These are phyloP conservation scores for Trichoderma harzianum DNA, from an alignment of 2,329 filamentous ascomycete species.

Conservation along the genomic window DNA sequence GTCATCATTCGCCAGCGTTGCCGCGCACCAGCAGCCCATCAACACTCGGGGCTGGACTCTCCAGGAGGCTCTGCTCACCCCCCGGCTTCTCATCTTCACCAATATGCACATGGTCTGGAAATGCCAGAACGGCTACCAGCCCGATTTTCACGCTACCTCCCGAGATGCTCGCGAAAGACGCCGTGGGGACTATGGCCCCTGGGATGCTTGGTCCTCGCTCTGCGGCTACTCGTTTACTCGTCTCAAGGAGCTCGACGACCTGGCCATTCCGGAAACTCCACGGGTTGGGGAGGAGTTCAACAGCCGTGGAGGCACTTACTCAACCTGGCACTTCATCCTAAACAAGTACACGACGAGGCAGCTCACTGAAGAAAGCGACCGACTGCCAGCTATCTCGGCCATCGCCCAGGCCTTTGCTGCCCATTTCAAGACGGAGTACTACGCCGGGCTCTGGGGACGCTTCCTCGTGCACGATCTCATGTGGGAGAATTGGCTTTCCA, in stretches of 20 bases:
- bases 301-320: background rate
- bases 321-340: background rate
- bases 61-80: background rate
- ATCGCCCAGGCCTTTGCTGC: background rate
- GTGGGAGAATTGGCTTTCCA: constrained; percentile 2
- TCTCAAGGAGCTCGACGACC: background rate
- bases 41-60: background rate
- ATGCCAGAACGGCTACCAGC: background rate
- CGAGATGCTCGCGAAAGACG: background rate
- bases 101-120: constrained; percentile 2
- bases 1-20: background rate
- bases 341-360: background rate
- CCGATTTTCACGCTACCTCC: background rate
- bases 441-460: background rate
- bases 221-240: background rate
- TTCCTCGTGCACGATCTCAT: background rate
- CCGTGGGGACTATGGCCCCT: background rate
- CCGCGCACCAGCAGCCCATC: background rate
- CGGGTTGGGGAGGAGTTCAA: background rate
- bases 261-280: background rate
- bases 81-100: background rate
- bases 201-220: background rate
- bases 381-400: background rate
- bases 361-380: background rate
- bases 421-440: background rate